Conservation (phyloP, 805 yeast genomes). For the Saturnispora gosingensis region DNA sequence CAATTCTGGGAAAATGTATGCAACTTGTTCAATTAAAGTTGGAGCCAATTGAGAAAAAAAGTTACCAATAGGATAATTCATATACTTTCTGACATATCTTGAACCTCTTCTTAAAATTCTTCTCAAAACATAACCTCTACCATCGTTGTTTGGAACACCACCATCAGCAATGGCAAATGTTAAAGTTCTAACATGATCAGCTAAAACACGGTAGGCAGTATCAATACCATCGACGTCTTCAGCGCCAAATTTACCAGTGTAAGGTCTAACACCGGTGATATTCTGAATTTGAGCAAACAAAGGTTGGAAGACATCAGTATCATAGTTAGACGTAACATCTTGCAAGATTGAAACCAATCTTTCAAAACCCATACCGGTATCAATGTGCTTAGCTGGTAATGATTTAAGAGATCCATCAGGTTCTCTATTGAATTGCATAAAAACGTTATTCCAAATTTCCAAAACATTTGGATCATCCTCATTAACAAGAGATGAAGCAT, state of each 20-base stretch:
- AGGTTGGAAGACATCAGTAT: conserved; percentile 93
- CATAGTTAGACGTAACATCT: conserved; percentile 86
- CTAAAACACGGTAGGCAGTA: conserved; percentile 95
- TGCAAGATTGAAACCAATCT: conserved; percentile 92
- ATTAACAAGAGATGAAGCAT: conserved; percentile 84
- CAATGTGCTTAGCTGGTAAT: conserved; percentile 91
- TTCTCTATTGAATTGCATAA: conserved; percentile 95
- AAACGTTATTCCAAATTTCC: conserved; percentile 97
- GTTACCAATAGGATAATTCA: conserved; percentile 90
- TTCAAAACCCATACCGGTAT: conserved; percentile 98
- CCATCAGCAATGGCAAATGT: conserved; percentile 97
- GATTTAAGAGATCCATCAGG: conserved; percentile 69
- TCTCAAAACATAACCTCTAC: conserved; percentile 96
- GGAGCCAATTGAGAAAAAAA: conserved; percentile 91
- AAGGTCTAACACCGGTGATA: conserved; percentile 86
- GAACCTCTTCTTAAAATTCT: conserved; percentile 97
- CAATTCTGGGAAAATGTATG: conserved; percentile 88
- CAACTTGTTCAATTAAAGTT: conserved; percentile 80
- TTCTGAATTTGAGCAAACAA: conserved; percentile 80
- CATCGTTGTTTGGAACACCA: conserved; percentile 98
- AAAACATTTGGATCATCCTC: conserved; percentile 96
- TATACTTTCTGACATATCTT: conserved; percentile 90
- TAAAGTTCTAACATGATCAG: conserved; percentile 96
- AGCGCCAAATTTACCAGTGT: conserved; percentile 85
- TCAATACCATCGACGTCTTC: conserved; percentile 94